phyloP scores from a whole-genome alignment of 148 eudicot genomes.

The Agrostemma githago region DNA sequence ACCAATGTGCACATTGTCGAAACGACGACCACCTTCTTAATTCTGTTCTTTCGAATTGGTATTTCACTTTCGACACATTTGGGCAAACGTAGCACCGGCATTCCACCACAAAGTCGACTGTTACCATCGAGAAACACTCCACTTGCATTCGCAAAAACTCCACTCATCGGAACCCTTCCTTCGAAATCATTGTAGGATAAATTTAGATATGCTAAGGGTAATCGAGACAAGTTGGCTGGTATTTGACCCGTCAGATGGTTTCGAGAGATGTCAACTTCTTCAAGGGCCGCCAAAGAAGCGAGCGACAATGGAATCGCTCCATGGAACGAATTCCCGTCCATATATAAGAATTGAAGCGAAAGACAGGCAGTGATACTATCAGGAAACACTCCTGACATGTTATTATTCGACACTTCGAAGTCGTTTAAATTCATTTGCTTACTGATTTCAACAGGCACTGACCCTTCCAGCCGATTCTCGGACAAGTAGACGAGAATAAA shows the following conservation, averaged over 20 bases:
- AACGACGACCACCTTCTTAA: slow-evolving; percentile 1
- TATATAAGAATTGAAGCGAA: slow-evolving; percentile 9
- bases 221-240: slow-evolving; percentile 23
- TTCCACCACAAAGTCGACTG: slow-evolving; percentile 31
- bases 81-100: slow-evolving; percentile 28
- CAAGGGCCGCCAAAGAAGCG: slow-evolving; percentile 19
- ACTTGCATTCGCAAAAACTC: slow-evolving; percentile 8
- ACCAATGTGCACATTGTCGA: background rate
- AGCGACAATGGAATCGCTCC: slow-evolving; percentile 34
- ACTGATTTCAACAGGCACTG: slow-evolving; percentile 23
- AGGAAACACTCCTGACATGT: slow-evolving; percentile 35
- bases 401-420: slow-evolving; percentile 28
- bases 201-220: slow-evolving; percentile 15
- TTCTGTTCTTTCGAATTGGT: slow-evolving; percentile 13
- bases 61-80: slow-evolving; percentile 13
- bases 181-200: slow-evolving; percentile 17
- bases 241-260: slow-evolving; percentile 37
- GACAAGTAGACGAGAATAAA: slow-evolving; percentile 19
- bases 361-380: slow-evolving; percentile 24
- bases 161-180: slow-evolving; percentile 11
- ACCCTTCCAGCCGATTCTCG: slow-evolving; percentile 28
- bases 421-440: slow-evolving; percentile 17
- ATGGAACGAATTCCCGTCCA: slow-evolving; percentile 24
- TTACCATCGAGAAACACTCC: slow-evolving; percentile 5
- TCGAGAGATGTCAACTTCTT: slow-evolving; percentile 28